Conservation (phyloP, 2,329 filamentous ascomycete species). For the Corniculantispora saksenae region DNA sequence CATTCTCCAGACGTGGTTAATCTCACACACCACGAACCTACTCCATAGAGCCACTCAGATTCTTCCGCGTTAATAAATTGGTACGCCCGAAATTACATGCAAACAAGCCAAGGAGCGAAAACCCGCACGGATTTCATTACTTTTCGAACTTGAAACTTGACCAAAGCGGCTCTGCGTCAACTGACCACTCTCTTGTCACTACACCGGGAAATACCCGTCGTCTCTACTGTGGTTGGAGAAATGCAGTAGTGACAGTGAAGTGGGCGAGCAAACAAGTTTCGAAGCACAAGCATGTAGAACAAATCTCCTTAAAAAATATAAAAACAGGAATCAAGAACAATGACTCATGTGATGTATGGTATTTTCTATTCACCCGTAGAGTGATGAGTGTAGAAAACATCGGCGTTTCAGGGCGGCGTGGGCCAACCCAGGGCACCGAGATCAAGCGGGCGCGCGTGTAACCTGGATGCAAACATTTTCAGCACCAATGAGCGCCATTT, state of each 20-base stretch:
- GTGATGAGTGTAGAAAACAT: not conserved
- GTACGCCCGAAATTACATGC: not conserved
- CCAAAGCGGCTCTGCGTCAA: not conserved
- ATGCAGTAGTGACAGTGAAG: not conserved
- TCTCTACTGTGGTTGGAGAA: not conserved
- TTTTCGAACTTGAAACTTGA: not conserved
- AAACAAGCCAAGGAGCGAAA: not conserved
- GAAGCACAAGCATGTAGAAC: not conserved
- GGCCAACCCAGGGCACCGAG: not conserved
- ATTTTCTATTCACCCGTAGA: not conserved
- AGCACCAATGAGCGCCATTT: not conserved
- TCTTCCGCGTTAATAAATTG: not conserved
- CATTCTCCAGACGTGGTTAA: constrained; percentile 3
- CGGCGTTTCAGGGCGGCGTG: not conserved
- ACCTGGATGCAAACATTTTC: not conserved
- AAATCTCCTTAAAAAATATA: not conserved
- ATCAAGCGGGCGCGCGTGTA: not conserved
- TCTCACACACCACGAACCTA: not conserved
- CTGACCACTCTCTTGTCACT: not conserved
- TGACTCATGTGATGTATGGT: not conserved
- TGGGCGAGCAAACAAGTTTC: not conserved
- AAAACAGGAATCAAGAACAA: no score
- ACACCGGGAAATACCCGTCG: not conserved
- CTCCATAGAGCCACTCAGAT: not conserved
- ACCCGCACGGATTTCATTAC: no score